Evolutionary conservation across 2,329 filamentous ascomycete species (phyloP).

Genomic region (Colletotrichum lini): DNA sequence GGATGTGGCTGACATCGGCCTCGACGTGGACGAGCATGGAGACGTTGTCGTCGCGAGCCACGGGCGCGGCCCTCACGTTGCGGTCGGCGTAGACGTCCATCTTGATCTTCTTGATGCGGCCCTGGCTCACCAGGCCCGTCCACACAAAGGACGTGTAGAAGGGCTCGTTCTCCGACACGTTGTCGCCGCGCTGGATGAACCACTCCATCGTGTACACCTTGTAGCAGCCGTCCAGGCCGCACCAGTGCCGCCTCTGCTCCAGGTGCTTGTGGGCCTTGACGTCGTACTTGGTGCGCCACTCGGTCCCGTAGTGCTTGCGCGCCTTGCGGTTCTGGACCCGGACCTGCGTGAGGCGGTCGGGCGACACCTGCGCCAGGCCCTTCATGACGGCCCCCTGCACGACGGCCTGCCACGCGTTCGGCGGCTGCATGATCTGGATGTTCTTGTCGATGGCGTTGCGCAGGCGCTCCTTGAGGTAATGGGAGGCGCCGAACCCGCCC

Average conservation of each 20-base stretch:
- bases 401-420: constrained; percentile 65
- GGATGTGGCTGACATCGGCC: constrained; percentile 59
- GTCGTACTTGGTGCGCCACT: constrained; percentile 85
- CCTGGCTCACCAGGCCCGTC: constrained; percentile 51
- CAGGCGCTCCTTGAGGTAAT: constrained; percentile 60
- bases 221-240: constrained; percentile 54
- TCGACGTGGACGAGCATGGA: constrained; percentile 54
- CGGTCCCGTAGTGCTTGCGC: constrained; percentile 84
- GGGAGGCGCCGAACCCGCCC: constrained; percentile 63
- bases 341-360: constrained; percentile 54
- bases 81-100: constrained; percentile 56
- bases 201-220: constrained; percentile 59
- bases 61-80: constrained; percentile 48
- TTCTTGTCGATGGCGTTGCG: constrained; percentile 51
- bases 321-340: constrained; percentile 69
- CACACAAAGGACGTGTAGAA: constrained; percentile 52
- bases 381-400: constrained; percentile 67
- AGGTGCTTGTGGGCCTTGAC: constrained; percentile 74
- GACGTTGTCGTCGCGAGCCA: constrained; percentile 55
- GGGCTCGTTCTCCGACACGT: constrained; percentile 57
- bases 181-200: constrained; percentile 58
- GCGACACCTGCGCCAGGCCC: constrained; percentile 56
- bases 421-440: constrained; percentile 62
- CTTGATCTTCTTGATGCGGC: constrained; percentile 52
- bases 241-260: constrained; percentile 53